Evolutionary conservation across 495 filamentous ascomycete species (phyloP), one percentile per base, ranked within the genome.

Genomic region (Penicillium mononematosum): DNA sequence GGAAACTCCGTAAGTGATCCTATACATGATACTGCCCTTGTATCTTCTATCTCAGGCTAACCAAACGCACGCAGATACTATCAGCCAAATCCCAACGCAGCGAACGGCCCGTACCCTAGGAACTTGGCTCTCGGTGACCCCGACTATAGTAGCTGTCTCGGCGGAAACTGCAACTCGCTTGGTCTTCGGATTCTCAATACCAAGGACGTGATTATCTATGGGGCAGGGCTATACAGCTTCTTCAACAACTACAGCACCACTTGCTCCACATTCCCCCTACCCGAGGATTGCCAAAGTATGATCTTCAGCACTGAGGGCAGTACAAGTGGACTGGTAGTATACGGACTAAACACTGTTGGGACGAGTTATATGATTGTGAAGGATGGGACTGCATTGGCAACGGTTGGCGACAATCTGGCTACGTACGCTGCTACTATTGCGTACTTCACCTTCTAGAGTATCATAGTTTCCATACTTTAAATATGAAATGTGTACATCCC

Each of bases 221-320:
- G 87, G 34, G 85, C 85, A 8, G 89, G 89, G 8, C 69, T 88
- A 14, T 92, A 92, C 74, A 85, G 81, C 36, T 92, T 91, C 75
- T 92, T 92, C 76, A 82, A 85, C 56, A 68, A 80, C 58, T 85
- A 84, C 69, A 70, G 65, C 58, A 70, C 69, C 17, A 48, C 65
- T 12, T 83, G 78, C 69, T 79, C 78, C 2, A 74, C 75, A 38
- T 67, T 70, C 22, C 80, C 75, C 12, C 66, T 68, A 1, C 77
- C 73, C 3, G 76, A 74, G 31, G 65, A 64, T 12, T 91, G 88
- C 69, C 88, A 90, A 73, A 77, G 70, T 41, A 65, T 78, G 9
- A 88, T 88, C 17, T 78, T 88, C 65, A 79, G 78, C 46, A 65
- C 88, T 14, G 81, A 82, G 58, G 74, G 73, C 8, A 62, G 50